Percentiles rank a stretch among this genome's conserved stretches.
Evolutionary conservation across 495 filamentous ascomycete genomes (phyloP).

Genomic region (Podospora anserina): DNA sequence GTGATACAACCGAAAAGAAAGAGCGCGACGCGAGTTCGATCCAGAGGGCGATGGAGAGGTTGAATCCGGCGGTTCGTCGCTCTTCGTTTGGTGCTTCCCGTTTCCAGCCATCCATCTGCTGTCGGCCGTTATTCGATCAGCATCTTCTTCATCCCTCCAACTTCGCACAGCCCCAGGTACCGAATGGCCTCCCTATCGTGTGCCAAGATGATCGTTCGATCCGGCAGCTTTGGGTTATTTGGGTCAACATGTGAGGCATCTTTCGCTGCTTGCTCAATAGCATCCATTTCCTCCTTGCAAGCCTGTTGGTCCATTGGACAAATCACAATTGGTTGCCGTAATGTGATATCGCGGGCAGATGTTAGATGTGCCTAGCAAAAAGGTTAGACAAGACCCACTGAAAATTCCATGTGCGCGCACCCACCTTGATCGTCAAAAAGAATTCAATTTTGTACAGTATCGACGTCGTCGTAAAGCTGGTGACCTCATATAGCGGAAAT

Average conservation of each 20-base stretch:
- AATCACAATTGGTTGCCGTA: slow-evolving; percentile 92
- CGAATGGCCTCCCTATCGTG: slow-evolving; percentile 72
- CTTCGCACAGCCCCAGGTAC: slow-evolving; percentile 76
- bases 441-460: slow-evolving; percentile 98
- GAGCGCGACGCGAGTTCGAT: neutral
- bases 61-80: neutral
- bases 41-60: neutral
- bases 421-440: slow-evolving; percentile 88
- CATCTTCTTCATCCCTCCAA: slow-evolving; percentile 81
- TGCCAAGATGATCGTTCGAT: slow-evolving; percentile 74
- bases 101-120: neutral
- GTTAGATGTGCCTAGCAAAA: slow-evolving; percentile 77
- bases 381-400: neutral
- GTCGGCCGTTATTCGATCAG: slow-evolving; percentile 71
- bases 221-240: slow-evolving; percentile 84
- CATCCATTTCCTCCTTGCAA: slow-evolving; percentile 97
- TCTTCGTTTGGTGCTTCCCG: neutral
- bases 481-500: slow-evolving; percentile 85
- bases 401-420: slow-evolving; percentile 20
- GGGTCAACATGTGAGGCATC: slow-evolving; percentile 83
- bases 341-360: slow-evolving; percentile 82
- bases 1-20: neutral
- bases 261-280: slow-evolving; percentile 90
- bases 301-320: slow-evolving; percentile 92
- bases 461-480: slow-evolving; percentile 88